phyloP scores from a whole-genome alignment of 2,329 filamentous ascomycete genomes.

The Pseudophaeomoniella oleicola region DNA sequence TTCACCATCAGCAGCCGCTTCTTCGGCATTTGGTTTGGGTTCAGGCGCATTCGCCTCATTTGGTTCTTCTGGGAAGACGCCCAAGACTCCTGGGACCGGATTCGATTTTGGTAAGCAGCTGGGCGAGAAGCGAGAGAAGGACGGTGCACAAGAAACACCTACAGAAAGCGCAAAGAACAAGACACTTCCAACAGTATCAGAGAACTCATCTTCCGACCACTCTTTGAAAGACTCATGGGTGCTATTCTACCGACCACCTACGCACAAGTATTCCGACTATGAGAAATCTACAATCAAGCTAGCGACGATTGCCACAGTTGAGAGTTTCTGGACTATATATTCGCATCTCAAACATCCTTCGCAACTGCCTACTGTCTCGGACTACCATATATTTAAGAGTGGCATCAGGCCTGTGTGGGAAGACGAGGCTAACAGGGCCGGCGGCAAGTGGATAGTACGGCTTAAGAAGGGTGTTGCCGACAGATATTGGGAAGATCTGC shows the following conservation, averaged over 20 bases:
- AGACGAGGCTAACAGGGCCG: conserved; percentile 89
- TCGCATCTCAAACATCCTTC: conserved; percentile 82
- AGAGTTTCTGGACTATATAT: conserved; percentile 87
- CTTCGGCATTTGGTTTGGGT: conserved; percentile 83
- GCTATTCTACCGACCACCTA: conserved; percentile 93
- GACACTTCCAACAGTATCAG: conserved; percentile 13
- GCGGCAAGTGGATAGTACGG: conserved; percentile 93
- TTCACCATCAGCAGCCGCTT: conserved; percentile 63
- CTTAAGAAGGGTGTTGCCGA: conserved; percentile 96
- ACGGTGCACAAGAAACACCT: conserved; percentile 17
- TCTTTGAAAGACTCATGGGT: conserved; percentile 79
- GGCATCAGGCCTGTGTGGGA: conserved; percentile 97
- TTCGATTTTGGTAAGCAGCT: conserved; percentile 55
- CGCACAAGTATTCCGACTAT: conserved; percentile 94
- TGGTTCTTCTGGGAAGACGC: conserved; percentile 65
- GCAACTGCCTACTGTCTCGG: conserved; percentile 73
- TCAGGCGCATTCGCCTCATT: conserved; percentile 96
- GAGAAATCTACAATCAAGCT: conserved; percentile 90
- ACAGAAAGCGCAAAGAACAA: conserved; percentile 20
- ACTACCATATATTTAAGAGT: conserved; percentile 97
- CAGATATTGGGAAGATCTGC: conserved; percentile 89
- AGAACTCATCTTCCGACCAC: conserved; percentile 27
- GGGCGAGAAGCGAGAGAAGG: conserved; percentile 48
- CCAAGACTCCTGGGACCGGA: conserved; percentile 61
- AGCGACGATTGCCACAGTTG: conserved; percentile 64